Evolutionary conservation across 495 filamentous ascomycete genomes (phyloP).

Genomic region (Saxispiralis lemnorum): DNA sequence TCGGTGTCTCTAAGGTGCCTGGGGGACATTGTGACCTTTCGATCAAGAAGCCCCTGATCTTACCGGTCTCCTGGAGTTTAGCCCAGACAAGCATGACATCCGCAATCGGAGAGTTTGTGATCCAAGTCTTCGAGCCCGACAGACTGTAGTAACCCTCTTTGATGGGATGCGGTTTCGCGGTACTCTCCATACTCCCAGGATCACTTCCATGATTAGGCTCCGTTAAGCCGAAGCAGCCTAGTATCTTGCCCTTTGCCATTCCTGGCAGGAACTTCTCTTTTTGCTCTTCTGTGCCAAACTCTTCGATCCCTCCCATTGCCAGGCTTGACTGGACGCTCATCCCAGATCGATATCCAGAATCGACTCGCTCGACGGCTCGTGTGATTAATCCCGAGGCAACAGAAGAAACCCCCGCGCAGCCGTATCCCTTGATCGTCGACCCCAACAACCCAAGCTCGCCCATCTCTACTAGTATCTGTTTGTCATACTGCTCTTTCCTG

Average conservation of each 20-base stretch:
- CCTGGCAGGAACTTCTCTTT: slow-evolving; percentile 75
- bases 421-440: slow-evolving; percentile 81
- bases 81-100: slow-evolving; percentile 90
- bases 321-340: slow-evolving; percentile 94
- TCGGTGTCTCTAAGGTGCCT: slow-evolving; percentile 78
- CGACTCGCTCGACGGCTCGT: slow-evolving; percentile 86
- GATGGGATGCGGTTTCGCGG: slow-evolving; percentile 65
- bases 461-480: slow-evolving; percentile 81
- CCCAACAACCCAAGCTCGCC: slow-evolving; percentile 83
- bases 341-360: slow-evolving; percentile 84
- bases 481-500: slow-evolving; percentile 82
- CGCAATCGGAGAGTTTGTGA: slow-evolving; percentile 90
- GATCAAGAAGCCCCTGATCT: slow-evolving; percentile 87
- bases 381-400: slow-evolving; percentile 89
- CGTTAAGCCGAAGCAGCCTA: slow-evolving; percentile 87
- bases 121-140: slow-evolving; percentile 90
- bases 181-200: slow-evolving; percentile 87
- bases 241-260: slow-evolving; percentile 69
- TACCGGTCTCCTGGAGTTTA: slow-evolving; percentile 72
- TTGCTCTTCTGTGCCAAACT: slow-evolving; percentile 75
- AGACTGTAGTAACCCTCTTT: slow-evolving; percentile 73
- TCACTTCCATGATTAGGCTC: slow-evolving; percentile 97
- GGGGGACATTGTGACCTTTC: slow-evolving; percentile 66
- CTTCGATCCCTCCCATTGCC: slow-evolving; percentile 91
- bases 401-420: slow-evolving; percentile 80